Conservation (phyloP, 2,329 filamentous ascomycete genomes). For the Daldinia eschscholtzii region DNA sequence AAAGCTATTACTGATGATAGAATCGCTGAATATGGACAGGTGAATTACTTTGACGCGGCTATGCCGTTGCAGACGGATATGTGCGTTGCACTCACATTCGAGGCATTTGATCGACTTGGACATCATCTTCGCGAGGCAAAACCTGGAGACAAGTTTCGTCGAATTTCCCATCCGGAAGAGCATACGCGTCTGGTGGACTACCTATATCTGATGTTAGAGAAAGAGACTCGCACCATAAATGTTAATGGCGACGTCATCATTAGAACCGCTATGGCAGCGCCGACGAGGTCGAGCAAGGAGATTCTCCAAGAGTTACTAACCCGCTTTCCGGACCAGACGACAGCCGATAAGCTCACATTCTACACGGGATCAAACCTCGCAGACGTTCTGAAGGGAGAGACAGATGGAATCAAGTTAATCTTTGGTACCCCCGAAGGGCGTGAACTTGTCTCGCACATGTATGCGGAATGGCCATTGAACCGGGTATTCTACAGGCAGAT, state of each 20-base stretch:
- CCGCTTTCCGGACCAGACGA: constrained; percentile 47
- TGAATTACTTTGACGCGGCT: constrained; percentile 47
- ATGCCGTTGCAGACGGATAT: constrained; percentile 46
- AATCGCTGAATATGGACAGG: constrained; percentile 42
- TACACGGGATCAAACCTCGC: constrained; percentile 49
- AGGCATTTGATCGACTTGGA: constrained; percentile 55
- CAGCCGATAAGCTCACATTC: constrained; percentile 47
- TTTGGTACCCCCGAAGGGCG: constrained; percentile 55
- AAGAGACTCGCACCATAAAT: constrained; percentile 52
- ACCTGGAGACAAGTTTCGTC: constrained; percentile 40
- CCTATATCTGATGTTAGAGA: constrained; percentile 53
- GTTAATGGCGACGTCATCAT: constrained; percentile 45
- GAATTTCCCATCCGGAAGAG: constrained; percentile 48
- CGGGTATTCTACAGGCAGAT: constrained; percentile 53
- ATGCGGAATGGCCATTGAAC: constrained; percentile 55
- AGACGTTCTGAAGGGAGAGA: constrained; percentile 51
- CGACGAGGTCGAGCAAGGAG: constrained; percentile 45
- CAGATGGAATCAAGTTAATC: constrained; percentile 56
- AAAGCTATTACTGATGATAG: constrained; percentile 49
- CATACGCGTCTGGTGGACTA: constrained; percentile 52
- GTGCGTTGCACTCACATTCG: constrained; percentile 45
- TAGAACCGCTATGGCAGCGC: constrained; percentile 47
- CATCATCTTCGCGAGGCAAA: constrained; percentile 42
- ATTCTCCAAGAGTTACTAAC: constrained; percentile 50
- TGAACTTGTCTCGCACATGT: constrained; percentile 54